Evolutionary conservation across 1,139 yeast genomes (phyloP), one percentile per base, ranked within the genome.

Genomic region (Debaryomycetaceae sp.): DNA sequence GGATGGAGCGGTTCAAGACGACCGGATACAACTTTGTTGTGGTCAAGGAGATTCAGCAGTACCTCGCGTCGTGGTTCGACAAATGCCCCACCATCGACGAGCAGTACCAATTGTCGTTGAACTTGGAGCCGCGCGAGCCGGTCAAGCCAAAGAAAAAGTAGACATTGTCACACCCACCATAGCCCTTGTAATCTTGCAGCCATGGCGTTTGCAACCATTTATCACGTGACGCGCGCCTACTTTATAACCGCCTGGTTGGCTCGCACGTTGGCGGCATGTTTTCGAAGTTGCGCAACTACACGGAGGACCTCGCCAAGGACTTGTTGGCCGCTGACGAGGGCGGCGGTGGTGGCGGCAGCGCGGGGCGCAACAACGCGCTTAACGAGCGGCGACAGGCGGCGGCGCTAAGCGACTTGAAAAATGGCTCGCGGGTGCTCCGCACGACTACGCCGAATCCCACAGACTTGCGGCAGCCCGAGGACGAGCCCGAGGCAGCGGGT

Each of bases 41-140:
- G 27, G 77, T 81, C 15, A 68, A 70, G n/a, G 94, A 83, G 30
- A 67, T 88, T 32, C 93, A 83, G 52, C 68, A 63, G 11, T 77
- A 74, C 44, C 61, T 86, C 34, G 71, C 71, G 31, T 61, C 64
- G 20, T 77, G 82, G 55, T 71, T 83, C 46, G 72, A 64, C 11
- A 65, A 64, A 34, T 71, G 81, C 32, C 93, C 94, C 3, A 76
- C 83, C 16, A 83, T 84, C 40, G 95, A 85, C 38, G 85, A 79
- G 36, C 86, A 84, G 53, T 88, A 88, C 49, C 83, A 81, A 42
- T 60, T 78, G 37, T 83, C 95, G 1, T 60, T 86, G 44, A 65
- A 68, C 23, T 62, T 83, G 41, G 96, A 86, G 54, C 95, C 95
- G 6, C 65, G 91, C 40, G 75, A 65, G 28, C 30, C 34, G 5